phyloP scores from a whole-genome alignment of 495 filamentous ascomycete species.

The Podospora bellae-mahoneyi region DNA sequence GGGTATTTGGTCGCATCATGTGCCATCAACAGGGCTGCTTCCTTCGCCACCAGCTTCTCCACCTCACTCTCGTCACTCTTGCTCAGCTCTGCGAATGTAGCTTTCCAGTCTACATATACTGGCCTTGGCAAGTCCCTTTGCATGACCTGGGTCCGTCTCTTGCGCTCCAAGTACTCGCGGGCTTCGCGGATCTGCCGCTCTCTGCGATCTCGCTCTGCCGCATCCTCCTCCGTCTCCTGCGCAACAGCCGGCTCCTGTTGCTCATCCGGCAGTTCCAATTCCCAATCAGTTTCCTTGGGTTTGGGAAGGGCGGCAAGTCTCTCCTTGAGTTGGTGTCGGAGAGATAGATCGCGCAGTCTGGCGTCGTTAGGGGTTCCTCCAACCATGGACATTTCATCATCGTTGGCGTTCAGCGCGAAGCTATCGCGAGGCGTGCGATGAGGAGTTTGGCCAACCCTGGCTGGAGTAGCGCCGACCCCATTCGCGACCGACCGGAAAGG shows the following conservation, averaged over 20 bases:
- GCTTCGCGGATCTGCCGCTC: slow-evolving; percentile 66
- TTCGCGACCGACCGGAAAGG: slow-evolving; percentile 70
- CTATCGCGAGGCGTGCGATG: slow-evolving; percentile 87
- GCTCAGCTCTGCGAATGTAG: slow-evolving; percentile 44
- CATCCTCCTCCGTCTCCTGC: slow-evolving; percentile 71
- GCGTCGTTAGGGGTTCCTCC: slow-evolving; percentile 76
- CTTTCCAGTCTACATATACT: slow-evolving; percentile 64
- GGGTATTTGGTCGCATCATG: slow-evolving; percentile 77
- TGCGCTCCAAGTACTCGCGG: slow-evolving; percentile 70
- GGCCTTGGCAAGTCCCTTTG: slow-evolving; percentile 82
- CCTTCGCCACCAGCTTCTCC: slow-evolving; percentile 61
- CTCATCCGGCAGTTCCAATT: slow-evolving; percentile 88
- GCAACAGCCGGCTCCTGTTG: slow-evolving; percentile 55
- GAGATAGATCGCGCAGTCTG: slow-evolving; percentile 66
- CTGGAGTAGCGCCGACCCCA: slow-evolving; percentile 70
- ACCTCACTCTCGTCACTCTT: slow-evolving; percentile 50
- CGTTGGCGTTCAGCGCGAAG: slow-evolving; percentile 74
- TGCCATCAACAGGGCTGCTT: slow-evolving; percentile 73
- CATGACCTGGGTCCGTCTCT: slow-evolving; percentile 82
- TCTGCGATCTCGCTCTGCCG: slow-evolving; percentile 74
- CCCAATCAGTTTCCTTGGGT: slow-evolving; percentile 87
- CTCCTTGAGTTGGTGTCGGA: slow-evolving; percentile 65
- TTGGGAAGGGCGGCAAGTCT: slow-evolving; percentile 82
- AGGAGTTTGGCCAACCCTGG: slow-evolving; percentile 74
- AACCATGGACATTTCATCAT: slow-evolving; percentile 62